Base-by-base conservation (phyloP, 1,284 basidiomycete species). In the Naganishia sp. region DNA sequence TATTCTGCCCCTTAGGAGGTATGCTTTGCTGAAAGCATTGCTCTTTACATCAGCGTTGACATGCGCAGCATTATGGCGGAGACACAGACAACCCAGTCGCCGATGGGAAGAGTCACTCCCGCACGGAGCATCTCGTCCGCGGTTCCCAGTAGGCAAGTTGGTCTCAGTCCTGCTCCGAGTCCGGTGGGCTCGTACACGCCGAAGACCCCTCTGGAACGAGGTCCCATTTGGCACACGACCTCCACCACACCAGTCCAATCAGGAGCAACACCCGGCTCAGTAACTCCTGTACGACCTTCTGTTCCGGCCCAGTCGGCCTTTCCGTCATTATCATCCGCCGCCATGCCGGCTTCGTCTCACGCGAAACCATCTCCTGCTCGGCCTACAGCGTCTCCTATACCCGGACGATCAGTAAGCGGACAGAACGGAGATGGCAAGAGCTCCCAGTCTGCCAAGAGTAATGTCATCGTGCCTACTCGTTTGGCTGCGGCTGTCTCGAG, bases 61-160 rank as follows among this genome's bases (percentile, higher is more conserved):
- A 87, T 96, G 82, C 88, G 90, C 71, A 82, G 86, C 23, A 87
- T 97, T 69, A 92, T 96, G 86, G 90, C 89, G 0, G 90, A 92
- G 75, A 86, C 78, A 1, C 72, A 75, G 7, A 72, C 74, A 0
- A 68, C 28, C 54, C 63, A 49, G 53, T 67, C 48, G 25, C 3
- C 28, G 4, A 46, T 9, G 1, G 42, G 59, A 18, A 4, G 52
- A 48, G 60, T 50, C 6, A 50, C 69, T n/a, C 67, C 71, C 25
- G 49, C 65, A 3, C 61, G 64, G 23, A 53, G 64, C n/a, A 68
- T 63, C 21, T 70, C 71, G 15, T 72, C 68, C 50, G 42, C 69
- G 6, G 71, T 69, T 33, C 59, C 63, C 60, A 67, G 57, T 1
- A 57, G 57, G 6, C 57, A 55, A 33, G 52, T 44, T 25, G 57